Percentiles rank a stretch among this genome's conserved stretches.
Evolutionary conservation across 1,284 basidiomycete genomes (phyloP).

Genomic region (Porodaedalea pini): DNA sequence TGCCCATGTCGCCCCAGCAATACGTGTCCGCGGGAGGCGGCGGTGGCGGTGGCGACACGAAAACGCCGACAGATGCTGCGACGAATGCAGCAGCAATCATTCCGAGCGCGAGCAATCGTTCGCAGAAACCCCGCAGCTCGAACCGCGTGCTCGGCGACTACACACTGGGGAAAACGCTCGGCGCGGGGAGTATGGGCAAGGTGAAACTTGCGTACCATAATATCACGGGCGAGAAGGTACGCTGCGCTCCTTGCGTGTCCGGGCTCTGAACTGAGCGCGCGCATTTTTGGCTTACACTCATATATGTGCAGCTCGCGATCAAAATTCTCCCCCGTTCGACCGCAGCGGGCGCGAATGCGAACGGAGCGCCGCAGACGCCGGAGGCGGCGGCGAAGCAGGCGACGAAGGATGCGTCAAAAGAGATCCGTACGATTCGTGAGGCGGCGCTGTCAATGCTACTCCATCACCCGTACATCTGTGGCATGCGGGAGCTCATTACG

Average conservation of each 20-base stretch:
- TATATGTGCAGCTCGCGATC: conserved; percentile 74
- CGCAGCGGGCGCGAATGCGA: conserved; percentile 40
- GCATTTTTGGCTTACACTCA: not conserved
- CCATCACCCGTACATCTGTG: conserved; percentile 98
- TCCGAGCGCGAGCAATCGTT: not conserved
- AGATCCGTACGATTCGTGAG: conserved; percentile 93
- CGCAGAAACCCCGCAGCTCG: conserved; percentile 15
- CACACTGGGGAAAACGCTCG: conserved; percentile 94
- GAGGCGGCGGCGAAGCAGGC: conserved; percentile 77
- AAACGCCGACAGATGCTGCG: not conserved
- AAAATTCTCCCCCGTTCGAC: conserved; percentile 90
- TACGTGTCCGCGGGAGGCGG: conserved; percentile 6
- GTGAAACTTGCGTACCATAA: conserved; percentile 95
- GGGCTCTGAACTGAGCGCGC: not conserved
- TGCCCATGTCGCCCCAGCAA: conserved; percentile 19
- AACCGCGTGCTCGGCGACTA: conserved; percentile 87
- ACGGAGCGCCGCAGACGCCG: conserved; percentile 43
- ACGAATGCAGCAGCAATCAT: not conserved
- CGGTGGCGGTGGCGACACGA: not conserved
- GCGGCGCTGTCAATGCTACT: conserved; percentile 91
- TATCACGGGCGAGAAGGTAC: conserved; percentile 87
- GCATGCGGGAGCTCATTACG: conserved; percentile 97
- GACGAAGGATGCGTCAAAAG: conserved; percentile 91
- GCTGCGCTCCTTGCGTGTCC: conserved; percentile 26
- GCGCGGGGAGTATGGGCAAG: conserved; percentile 98